These are phyloP conservation scores for Coemansia sp. DNA, from an alignment of 192 early-diverging fungal genomes.

Conservation along the genomic window DNA sequence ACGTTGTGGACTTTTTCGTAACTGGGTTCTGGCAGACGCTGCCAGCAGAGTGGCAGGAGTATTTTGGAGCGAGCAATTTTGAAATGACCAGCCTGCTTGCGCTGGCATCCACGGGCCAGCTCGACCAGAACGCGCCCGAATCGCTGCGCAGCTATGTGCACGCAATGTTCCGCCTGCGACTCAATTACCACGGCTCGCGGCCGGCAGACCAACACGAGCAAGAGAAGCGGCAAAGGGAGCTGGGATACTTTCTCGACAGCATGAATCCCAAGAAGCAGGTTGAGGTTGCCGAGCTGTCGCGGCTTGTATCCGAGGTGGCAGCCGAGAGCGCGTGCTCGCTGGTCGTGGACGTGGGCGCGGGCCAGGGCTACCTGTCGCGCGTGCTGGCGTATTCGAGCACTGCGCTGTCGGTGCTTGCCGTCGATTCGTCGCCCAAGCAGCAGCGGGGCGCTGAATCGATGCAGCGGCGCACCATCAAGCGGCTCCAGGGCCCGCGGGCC, in stretches of 20 bases:
- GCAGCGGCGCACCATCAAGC: constrained; percentile 21
- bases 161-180: constrained; percentile 28
- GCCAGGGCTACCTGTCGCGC: constrained; percentile 48
- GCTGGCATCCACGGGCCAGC: constrained; percentile 27
- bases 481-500: constrained; percentile 18
- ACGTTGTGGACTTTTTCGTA: constrained; percentile 49
- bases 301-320: constrained; percentile 20
- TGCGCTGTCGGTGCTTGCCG: constrained; percentile 22
- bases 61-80: constrained; percentile 18
- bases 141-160: constrained; percentile 28
- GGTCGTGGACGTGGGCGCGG: constrained; percentile 48
- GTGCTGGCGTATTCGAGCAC: constrained; percentile 38
- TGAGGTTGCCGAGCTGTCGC: constrained; percentile 44
- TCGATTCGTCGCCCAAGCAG: constrained; percentile 38
- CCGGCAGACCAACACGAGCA: background rate
- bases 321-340: constrained; percentile 10
- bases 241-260: constrained; percentile 35
- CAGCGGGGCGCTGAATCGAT: constrained; percentile 34
- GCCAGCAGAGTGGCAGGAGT: constrained; percentile 34
- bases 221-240: background rate
- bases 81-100: constrained; percentile 20
- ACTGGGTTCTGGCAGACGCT: constrained; percentile 25
- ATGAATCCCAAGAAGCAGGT: constrained; percentile 49
- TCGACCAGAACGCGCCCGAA: constrained; percentile 11
- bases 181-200: constrained; percentile 12